Base-by-base conservation (phyloP, 495 filamentous ascomycete genomes). In the Pseudoneurospora amorphoporcata region DNA sequence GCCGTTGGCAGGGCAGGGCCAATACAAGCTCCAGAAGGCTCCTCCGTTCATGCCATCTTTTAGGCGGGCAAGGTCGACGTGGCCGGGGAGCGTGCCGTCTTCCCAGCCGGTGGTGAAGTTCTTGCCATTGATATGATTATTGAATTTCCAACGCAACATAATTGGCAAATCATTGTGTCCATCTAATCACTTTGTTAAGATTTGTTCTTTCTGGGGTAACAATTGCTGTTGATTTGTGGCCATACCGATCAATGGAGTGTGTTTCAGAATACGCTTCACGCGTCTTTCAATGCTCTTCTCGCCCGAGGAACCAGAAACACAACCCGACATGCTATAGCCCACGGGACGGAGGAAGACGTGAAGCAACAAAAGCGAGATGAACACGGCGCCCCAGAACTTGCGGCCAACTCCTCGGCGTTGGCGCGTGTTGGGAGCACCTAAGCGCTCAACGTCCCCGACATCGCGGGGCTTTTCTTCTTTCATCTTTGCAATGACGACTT, bases 141-240 rank as follows among this genome's bases (percentile, higher is more conserved):
- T 81, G 77, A 88, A 94, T 35, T 37, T 37, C 35, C 35, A 37
- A 42, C 93, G 87, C 73, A 98, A 84, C 29, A 90, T 74, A 73
- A 94, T 90, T 12, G 94, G 88, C 29, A 98, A 83, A 77, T 99
- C 95, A 85, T 97, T 91, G 79, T 99, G 95, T 3, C 95, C 94
- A 81, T 98, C 95, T 96, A 75, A 29, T 70, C 40, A 74, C 71
- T 65, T 45, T 37, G 39, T 73, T 19, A 68, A 72, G 23, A 35
- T 73, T 35, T 69, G 16, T 68, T 37, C 43, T 17, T 4, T 38
- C 37, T 39, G 41, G 23, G 72, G 9, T 2, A 17, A 69, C 5
- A 8, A 16, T 3, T 0, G 41, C n/a, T 39, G 65, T n/a, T 17
- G 35, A 37, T 37, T 17, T 8, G 0, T 65, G 53, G 53, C 72